Evolutionary conservation across 1,139 yeast species (phyloP).

Genomic region (Nakaseomyces sp.): DNA sequence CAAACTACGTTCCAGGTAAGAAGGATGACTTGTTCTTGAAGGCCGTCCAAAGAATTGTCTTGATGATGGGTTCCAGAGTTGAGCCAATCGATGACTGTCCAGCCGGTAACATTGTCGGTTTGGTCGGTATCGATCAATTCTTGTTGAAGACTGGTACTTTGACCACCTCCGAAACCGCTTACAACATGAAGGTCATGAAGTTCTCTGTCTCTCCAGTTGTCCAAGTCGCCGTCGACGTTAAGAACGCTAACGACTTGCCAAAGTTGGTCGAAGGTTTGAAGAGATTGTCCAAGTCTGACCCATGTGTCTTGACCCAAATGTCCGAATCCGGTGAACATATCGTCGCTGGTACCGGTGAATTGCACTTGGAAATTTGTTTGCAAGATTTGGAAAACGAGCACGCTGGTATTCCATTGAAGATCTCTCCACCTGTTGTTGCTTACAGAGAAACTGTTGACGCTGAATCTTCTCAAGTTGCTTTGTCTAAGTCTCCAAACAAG

Average conservation of each 20-base stretch:
- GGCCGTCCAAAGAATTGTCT: constrained; percentile 98
- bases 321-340: constrained; percentile 97
- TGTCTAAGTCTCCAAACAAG: constrained; percentile 99
- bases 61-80: constrained; percentile 98
- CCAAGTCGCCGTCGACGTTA: constrained; percentile 98
- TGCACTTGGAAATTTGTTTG: constrained; percentile 97
- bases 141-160: constrained; percentile 98
- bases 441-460: constrained; percentile 97
- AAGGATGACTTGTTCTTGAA: constrained; percentile 95
- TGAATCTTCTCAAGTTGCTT: constrained; percentile 91
- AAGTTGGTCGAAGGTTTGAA: constrained; percentile 99
- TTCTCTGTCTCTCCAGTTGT: constrained; percentile 99
- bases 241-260: constrained; percentile 99
- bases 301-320: constrained; percentile 88
- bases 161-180: constrained; percentile 93
- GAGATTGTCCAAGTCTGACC: constrained; percentile 99
- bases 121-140: constrained; percentile 99
- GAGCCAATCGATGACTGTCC: constrained; percentile 99
- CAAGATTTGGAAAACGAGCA: constrained; percentile 95
- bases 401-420: constrained; percentile 98
- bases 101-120: constrained; percentile 99
- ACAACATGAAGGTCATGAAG: constrained; percentile 99
- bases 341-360: constrained; percentile 99
- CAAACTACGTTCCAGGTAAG: constrained; percentile 97
- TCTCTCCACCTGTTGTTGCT: constrained; percentile 95